These are phyloP conservation scores for Plenodomus lindquistii DNA, from an alignment of 2,329 filamentous ascomycete species.

Conservation along the genomic window DNA sequence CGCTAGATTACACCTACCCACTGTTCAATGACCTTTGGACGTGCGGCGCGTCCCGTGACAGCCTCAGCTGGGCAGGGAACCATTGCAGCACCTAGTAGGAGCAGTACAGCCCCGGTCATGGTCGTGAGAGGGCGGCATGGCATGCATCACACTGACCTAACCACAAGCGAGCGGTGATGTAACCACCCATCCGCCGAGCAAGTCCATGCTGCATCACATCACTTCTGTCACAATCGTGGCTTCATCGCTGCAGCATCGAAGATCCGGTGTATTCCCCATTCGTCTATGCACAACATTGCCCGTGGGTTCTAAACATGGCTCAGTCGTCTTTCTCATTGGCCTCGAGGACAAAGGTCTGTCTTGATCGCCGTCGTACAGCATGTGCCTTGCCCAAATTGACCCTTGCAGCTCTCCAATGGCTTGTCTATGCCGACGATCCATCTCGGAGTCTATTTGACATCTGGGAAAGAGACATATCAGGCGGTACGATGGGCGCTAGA, in stretches of 20 bases:
- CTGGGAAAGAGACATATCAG: slow-evolving; percentile 60
- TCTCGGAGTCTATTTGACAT: slow-evolving; percentile 74
- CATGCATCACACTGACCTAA: slow-evolving; percentile 6
- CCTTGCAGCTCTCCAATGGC: slow-evolving; percentile 58
- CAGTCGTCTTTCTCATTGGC: slow-evolving; percentile 46
- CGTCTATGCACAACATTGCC: slow-evolving; percentile 12
- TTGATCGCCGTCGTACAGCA: slow-evolving; percentile 5
- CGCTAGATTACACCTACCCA: neutral
- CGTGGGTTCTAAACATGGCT: slow-evolving; percentile 33
- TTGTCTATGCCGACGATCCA: slow-evolving; percentile 71
- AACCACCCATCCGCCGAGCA: slow-evolving; percentile 30
- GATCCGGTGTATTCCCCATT: slow-evolving; percentile 12
- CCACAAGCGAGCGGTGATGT: slow-evolving; percentile 28
- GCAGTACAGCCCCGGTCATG: too few relatives aligned
- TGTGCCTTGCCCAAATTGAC: slow-evolving; percentile 24
- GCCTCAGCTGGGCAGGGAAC: slow-evolving; percentile 15
- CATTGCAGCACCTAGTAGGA: too few relatives aligned
- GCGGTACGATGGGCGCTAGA: slow-evolving; percentile 63
- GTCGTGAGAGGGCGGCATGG: slow-evolving; percentile 1
- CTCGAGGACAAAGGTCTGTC: slow-evolving; percentile 47
- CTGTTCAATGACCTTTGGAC: slow-evolving; percentile 24
- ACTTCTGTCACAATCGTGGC: slow-evolving; percentile 22
- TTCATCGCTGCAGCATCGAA: slow-evolving; percentile 29
- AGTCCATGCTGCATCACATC: slow-evolving; percentile 21
- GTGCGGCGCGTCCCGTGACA: slow-evolving; percentile 14